Evolutionary conservation across 225 moss, liverwort and hornwort species (phyloP).

Genomic region (Pseudisothecium myosuroides): DNA sequence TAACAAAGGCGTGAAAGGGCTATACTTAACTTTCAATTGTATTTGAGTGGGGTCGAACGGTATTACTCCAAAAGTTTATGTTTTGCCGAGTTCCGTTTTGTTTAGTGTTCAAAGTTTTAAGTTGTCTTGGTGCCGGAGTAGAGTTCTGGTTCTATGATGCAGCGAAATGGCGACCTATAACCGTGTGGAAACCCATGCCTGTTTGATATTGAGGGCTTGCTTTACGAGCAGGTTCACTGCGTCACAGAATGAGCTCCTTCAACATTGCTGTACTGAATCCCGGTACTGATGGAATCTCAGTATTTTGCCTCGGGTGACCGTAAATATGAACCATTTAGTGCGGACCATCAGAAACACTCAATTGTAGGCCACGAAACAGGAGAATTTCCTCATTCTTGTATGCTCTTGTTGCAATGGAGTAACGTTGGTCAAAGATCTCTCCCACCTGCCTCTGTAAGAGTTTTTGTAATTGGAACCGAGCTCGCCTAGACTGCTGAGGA

Average conservation of each 20-base stretch:
- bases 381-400: background rate
- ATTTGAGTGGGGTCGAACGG: background rate
- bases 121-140: background rate
- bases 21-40: background rate
- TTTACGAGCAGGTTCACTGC: background rate
- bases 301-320: background rate
- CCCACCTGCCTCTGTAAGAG: background rate
- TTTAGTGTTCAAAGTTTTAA: background rate
- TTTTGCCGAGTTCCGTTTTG: no score
- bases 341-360: background rate
- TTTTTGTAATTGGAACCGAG: background rate
- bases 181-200: background rate
- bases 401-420: background rate
- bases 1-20: background rate
- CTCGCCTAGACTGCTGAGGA: background rate
- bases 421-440: background rate
- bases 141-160: background rate
- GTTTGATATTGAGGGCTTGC: background rate
- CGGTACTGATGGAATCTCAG: background rate
- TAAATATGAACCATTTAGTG: background rate
- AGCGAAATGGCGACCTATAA: background rate
- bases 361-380: background rate
- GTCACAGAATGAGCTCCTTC: no score
- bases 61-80: background rate
- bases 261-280: no score